phyloP scores from a whole-genome alignment of 2,329 filamentous ascomycete genomes.

The Neopestalotiopsis sp. region DNA sequence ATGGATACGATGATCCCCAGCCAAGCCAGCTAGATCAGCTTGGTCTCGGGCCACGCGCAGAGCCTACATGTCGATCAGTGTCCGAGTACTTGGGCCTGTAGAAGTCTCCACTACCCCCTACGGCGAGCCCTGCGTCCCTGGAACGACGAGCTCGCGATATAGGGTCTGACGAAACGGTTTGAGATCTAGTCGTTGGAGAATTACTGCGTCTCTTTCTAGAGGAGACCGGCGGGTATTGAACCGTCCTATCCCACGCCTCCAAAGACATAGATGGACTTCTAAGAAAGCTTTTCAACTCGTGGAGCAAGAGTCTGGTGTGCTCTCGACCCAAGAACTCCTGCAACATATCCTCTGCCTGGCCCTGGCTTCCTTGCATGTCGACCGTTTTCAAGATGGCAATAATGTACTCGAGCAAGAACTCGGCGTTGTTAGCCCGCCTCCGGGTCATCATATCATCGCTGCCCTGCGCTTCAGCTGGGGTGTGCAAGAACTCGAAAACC shows the following conservation, averaged over 20 bases:
- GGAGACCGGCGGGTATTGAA: slow-evolving; percentile 65
- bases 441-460: slow-evolving; percentile 30
- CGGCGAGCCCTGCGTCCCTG: not conserved
- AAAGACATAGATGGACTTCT: slow-evolving; percentile 77
- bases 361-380: slow-evolving; percentile 78
- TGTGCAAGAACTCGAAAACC: slow-evolving; percentile 76
- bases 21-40: not conserved
- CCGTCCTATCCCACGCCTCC: slow-evolving; percentile 78
- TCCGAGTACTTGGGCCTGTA: not conserved
- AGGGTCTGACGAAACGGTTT: not conserved
- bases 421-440: slow-evolving; percentile 70
- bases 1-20: not conserved
- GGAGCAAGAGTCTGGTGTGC: slow-evolving; percentile 77
- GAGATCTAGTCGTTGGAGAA: not conserved
- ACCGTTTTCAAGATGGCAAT: slow-evolving; percentile 82
- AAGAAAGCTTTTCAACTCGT: slow-evolving; percentile 84
- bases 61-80: not conserved
- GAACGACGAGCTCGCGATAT: not conserved
- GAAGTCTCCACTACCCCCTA: not conserved
- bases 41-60: not conserved
- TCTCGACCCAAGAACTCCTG: slow-evolving; percentile 78
- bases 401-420: slow-evolving; percentile 87
- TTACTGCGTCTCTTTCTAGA: slow-evolving; percentile 20
- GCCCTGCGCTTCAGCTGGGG: slow-evolving; percentile 27
- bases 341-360: slow-evolving; percentile 80